Conservation (phyloP, 2,329 filamentous ascomycete genomes). For the Alternaria triticimaculans region DNA sequence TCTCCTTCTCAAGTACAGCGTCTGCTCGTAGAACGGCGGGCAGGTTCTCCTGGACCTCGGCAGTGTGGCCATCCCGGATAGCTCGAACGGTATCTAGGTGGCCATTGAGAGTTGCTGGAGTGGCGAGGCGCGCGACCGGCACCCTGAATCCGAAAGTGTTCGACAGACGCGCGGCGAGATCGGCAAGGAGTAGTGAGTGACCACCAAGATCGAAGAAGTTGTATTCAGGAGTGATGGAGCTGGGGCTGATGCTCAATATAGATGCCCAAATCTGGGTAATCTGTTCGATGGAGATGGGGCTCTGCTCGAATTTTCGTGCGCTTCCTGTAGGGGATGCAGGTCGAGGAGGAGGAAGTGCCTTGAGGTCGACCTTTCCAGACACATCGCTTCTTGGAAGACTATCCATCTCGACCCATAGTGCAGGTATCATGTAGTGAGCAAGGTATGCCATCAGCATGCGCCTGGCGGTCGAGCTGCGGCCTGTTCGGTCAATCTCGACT, state of each 20-base stretch:
- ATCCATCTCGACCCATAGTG: constrained; percentile 76
- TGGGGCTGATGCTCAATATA: constrained; percentile 69
- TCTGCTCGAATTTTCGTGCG: constrained; percentile 61
- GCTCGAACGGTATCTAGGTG: constrained; percentile 75
- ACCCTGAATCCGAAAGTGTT: constrained; percentile 76
- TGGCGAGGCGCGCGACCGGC: constrained; percentile 73
- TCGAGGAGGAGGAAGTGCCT: constrained; percentile 69
- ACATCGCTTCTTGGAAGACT: constrained; percentile 77
- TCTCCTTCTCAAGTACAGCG: constrained; percentile 71
- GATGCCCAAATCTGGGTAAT: constrained; percentile 76
- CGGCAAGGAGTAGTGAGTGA: constrained; percentile 78
- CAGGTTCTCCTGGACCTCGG: constrained; percentile 76
- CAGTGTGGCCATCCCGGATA: constrained; percentile 74
- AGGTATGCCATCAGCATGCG: constrained; percentile 69
- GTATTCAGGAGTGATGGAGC: constrained; percentile 70
- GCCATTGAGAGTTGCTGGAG: constrained; percentile 73
- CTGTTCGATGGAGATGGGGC: constrained; percentile 69
- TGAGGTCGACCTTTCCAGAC: constrained; percentile 79
- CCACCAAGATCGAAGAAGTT: constrained; percentile 84
- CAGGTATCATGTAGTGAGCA: constrained; percentile 84
- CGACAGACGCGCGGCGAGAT: constrained; percentile 73
- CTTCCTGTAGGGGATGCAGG: constrained; percentile 55
- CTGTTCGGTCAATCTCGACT: constrained; percentile 72
- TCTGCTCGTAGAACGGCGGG: constrained; percentile 73
- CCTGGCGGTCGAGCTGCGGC: constrained; percentile 73